These are phyloP conservation scores for Pythium sp. DNA, from an alignment of 352 stramenopile species.

Conservation along the genomic window DNA sequence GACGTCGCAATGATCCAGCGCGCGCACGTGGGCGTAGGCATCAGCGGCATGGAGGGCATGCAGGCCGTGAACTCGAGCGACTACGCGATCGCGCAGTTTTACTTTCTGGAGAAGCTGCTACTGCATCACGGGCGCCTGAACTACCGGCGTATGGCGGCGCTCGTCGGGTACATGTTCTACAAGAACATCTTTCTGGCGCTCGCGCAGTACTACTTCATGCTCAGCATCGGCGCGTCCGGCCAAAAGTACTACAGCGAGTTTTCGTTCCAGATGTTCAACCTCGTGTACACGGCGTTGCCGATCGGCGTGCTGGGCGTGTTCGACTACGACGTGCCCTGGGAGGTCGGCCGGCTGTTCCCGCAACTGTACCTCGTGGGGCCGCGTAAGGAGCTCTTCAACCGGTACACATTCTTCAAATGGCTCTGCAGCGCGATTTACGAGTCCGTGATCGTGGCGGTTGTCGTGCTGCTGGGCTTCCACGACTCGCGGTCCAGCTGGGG, in stretches of 20 bases:
- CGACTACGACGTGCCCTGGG: slow-evolving; percentile 81
- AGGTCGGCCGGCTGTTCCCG: slow-evolving; percentile 58
- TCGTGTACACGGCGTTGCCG: slow-evolving; percentile 91
- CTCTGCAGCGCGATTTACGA: slow-evolving; percentile 79
- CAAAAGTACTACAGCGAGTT: slow-evolving; percentile 84
- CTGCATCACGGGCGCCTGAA: slow-evolving; percentile 97
- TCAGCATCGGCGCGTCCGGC: slow-evolving; percentile 90
- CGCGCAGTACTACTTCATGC: slow-evolving; percentile 90
- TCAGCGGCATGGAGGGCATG: slow-evolving; percentile 90
- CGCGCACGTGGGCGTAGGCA: slow-evolving; percentile 90
- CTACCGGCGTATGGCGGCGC: slow-evolving; percentile 93
- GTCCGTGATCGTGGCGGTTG: slow-evolving; percentile 48
- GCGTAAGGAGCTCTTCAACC: slow-evolving; percentile 80
- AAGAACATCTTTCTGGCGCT: slow-evolving; percentile 96
- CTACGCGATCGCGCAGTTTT: slow-evolving; percentile 98
- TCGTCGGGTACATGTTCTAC: slow-evolving; percentile 98
- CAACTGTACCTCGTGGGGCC: slow-evolving; percentile 77
- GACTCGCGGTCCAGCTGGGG: slow-evolving; percentile 67
- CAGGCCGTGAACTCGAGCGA: slow-evolving; percentile 97
- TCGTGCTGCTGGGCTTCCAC: slow-evolving; percentile 75
- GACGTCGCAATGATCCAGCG: slow-evolving; percentile 94
- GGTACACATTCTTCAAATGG: slow-evolving; percentile 83
- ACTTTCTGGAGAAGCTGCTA: slow-evolving; percentile 92
- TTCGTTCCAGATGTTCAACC: slow-evolving; percentile 90
- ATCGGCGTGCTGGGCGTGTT: slow-evolving; percentile 82